Percentiles rank a stretch among this genome's conserved stretches.
Conservation (phyloP, 352 stramenopile genomes). For the Pythium myriotylum region DNA sequence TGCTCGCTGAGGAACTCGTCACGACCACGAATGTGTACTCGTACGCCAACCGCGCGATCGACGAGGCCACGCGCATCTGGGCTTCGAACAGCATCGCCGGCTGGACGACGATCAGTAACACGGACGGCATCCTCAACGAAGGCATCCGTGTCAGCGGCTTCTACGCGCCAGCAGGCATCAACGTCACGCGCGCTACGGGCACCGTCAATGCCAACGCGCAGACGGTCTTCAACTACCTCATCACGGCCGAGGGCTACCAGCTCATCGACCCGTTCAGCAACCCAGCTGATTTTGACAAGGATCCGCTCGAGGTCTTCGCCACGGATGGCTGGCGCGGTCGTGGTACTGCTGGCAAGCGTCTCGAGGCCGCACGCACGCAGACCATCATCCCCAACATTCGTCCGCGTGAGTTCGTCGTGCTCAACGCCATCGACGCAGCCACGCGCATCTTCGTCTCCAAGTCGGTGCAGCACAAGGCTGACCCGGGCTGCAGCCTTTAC, state of each 20-base stretch:
- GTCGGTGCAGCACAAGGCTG: slow-evolving; percentile 25
- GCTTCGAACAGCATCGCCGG: slow-evolving; percentile 3
- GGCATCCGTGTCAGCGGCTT: slow-evolving; percentile 26
- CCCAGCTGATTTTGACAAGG: slow-evolving; percentile 29
- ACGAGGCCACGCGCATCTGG: slow-evolving; percentile 34
- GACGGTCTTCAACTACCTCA: slow-evolving; percentile 33
- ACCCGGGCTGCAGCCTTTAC: slow-evolving; percentile 8
- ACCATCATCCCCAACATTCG: slow-evolving; percentile 26
- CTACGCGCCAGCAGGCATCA: slow-evolving; percentile 24
- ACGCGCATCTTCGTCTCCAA: slow-evolving; percentile 24
- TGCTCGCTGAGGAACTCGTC: slow-evolving; percentile 36
- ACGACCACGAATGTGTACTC: slow-evolving; percentile 22
- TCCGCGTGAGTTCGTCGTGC: slow-evolving; percentile 29
- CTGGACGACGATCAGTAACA: not conserved
- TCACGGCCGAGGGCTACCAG: slow-evolving; percentile 31
- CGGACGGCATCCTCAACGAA: slow-evolving; percentile 32
- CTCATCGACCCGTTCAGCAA: slow-evolving; percentile 39
- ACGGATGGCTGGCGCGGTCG: slow-evolving; percentile 25
- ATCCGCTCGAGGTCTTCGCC: slow-evolving; percentile 29
- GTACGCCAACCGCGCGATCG: slow-evolving; percentile 31
- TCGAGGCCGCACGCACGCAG: slow-evolving; percentile 26
- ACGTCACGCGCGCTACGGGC: slow-evolving; percentile 27
- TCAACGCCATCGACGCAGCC: slow-evolving; percentile 31
- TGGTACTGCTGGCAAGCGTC: slow-evolving; percentile 21
- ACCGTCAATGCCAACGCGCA: slow-evolving; percentile 26